Conservation (phyloP, 2,329 filamentous ascomycete species). For the Verticillium klebahnii region DNA sequence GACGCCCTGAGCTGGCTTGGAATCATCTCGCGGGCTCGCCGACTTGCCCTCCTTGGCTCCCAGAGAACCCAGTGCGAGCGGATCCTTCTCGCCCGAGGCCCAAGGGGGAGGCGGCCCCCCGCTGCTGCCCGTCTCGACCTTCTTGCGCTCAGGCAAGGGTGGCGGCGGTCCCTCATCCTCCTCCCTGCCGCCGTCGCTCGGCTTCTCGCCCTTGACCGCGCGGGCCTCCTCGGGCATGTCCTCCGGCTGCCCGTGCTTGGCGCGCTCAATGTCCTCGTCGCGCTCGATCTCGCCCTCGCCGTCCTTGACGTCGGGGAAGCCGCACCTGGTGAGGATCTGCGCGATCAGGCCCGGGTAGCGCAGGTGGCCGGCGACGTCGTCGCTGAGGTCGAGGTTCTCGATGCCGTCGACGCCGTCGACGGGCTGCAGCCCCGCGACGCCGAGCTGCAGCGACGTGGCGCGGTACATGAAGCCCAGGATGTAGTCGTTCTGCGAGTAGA, state of each 20-base stretch:
- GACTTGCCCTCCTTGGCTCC: background rate
- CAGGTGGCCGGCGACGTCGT: constrained; percentile 48
- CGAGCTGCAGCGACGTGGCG: constrained; percentile 74
- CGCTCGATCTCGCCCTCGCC: constrained; percentile 41
- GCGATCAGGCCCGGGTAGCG: constrained; percentile 46
- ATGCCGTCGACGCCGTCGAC: constrained; percentile 65
- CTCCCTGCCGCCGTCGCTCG: background rate
- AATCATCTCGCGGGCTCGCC: background rate
- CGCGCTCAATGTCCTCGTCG: constrained; percentile 36
- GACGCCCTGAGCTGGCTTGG: background rate
- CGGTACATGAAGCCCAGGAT: constrained; percentile 85
- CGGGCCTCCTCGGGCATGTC: constrained; percentile 1
- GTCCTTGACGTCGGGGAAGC: constrained; percentile 41
- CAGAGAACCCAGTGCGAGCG: background rate
- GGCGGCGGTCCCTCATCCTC: background rate
- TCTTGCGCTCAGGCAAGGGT: background rate
- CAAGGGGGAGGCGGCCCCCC: background rate
- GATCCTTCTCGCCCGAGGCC: background rate
- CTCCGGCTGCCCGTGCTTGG: constrained; percentile 19
- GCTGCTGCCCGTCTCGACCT: background rate
- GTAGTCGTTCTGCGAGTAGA: constrained; percentile 83
- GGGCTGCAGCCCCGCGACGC: constrained; percentile 77
- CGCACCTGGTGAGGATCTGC: constrained; percentile 48
- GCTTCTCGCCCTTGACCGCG: background rate
- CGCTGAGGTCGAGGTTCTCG: constrained; percentile 48